These are phyloP conservation scores for Apiospora pterosperma DNA, from an alignment of 2,329 filamentous ascomycete species.

Conservation along the genomic window DNA sequence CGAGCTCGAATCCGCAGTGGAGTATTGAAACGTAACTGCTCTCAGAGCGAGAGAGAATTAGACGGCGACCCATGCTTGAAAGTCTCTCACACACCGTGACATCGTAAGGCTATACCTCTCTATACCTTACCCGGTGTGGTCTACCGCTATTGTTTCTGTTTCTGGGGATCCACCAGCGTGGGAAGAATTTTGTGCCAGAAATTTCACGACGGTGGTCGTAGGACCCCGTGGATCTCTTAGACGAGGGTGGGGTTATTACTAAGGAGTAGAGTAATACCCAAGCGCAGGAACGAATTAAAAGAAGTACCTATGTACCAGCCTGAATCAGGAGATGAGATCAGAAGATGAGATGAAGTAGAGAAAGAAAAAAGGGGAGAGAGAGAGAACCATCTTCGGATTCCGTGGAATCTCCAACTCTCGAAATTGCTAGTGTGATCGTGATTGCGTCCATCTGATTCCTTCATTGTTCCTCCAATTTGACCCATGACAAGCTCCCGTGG, in stretches of 20 bases:
- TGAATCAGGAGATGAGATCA: neutral
- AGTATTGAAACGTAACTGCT: neutral
- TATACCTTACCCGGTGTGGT: neutral
- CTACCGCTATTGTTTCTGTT: neutral
- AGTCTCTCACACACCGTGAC: neutral
- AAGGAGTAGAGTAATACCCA: neutral
- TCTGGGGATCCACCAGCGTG: neutral
- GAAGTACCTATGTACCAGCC: neutral
- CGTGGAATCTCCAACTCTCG: neutral
- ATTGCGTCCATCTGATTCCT: too few relatives aligned
- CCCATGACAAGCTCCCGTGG: too few relatives aligned
- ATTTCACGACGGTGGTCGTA: neutral
- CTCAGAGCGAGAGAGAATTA: neutral
- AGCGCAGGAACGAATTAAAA: neutral
- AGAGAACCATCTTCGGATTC: neutral
- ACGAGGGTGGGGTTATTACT: neutral
- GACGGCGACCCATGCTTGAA: neutral
- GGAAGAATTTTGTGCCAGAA: conserved; percentile 1
- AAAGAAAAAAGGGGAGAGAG: too few relatives aligned
- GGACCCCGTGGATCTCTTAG: neutral
- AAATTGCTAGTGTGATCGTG: neutral
- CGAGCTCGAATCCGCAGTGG: neutral
- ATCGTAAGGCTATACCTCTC: neutral
- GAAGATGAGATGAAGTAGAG: neutral
- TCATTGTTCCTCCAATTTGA: too few relatives aligned